Evolutionary conservation across 2,329 filamentous ascomycete species (phyloP), one percentile per base, ranked within the genome.

Genomic region (Diaporthe australafricana): DNA sequence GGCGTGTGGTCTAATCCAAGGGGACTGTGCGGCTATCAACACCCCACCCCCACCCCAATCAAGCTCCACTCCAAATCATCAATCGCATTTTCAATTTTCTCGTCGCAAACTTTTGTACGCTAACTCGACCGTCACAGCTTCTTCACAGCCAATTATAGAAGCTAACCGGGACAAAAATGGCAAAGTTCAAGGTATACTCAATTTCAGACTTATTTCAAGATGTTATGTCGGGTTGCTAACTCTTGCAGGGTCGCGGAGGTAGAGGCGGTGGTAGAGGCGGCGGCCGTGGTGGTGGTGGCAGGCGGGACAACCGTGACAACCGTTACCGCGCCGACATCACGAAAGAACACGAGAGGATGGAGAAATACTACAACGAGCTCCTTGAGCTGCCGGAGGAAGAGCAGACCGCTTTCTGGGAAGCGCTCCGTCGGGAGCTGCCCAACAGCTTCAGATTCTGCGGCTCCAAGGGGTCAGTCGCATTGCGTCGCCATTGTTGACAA

Each of bases 401-500:
- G 84, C 91, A 89, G 78, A 86, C 90, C 70, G 87, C 89, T 12
- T 98, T 98, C 83, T 99, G 96, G 96, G 88, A 89, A 47, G 90
- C 93, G 0, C 86, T 98, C 80, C 90, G 91, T 78, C 90, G 92
- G 75, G 95, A 98, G 80, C 86, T 99, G 65, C 96, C 96, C 70
- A 98, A 98, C 85, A 98, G 95, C 83, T 99, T 98, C 86, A 91
- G 96, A 74, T 99, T 99, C 84, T 97, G 95, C 73, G 96, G 96
- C 47, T 98, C 95, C 57, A 97, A 96, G 87, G 94, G 94, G 92
- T 94, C 87, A 30, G 82, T 65, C 7, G 14, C 9, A 20, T 17
- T 11, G 35, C 42, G 9, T 22, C 16, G 11, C 52, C 17, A 27
- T n/a, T 38, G 5, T 50, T 40, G 8, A 38, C 16, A 5, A 16